phyloP scores from a whole-genome alignment of 352 stramenopile species.

The Globisporangium alternatum region DNA sequence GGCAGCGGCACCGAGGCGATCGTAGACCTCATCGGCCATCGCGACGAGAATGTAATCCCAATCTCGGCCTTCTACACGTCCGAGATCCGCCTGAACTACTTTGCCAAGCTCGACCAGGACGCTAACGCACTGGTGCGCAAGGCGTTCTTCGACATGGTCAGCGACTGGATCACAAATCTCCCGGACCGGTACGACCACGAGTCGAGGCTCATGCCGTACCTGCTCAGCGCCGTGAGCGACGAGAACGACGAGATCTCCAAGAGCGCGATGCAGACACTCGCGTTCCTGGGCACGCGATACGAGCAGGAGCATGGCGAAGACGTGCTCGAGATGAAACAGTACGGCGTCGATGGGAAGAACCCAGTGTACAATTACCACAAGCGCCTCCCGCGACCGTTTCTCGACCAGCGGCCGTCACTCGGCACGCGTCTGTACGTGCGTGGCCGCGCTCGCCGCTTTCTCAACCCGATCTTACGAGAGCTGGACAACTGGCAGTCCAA shows the following conservation, averaged over 20 bases:
- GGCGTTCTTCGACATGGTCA: conserved; percentile 86
- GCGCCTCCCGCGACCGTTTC: conserved; percentile 81
- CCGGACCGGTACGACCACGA: conserved; percentile 95
- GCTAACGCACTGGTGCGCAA: conserved; percentile 72
- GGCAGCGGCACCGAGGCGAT: conserved; percentile 94
- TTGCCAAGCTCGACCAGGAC: conserved; percentile 91
- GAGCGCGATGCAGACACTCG: conserved; percentile 74
- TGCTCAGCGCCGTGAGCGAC: conserved; percentile 90
- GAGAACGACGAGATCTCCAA: conserved; percentile 38
- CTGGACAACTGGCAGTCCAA: conserved; percentile 89
- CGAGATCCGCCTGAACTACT: conserved; percentile 91
- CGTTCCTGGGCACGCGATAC: conserved; percentile 51
- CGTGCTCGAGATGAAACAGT: conserved; percentile 93
- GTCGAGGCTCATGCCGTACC: conserved; percentile 91
- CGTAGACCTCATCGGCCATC: conserved; percentile 91
- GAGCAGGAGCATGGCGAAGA: conserved; percentile 75
- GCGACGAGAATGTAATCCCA: conserved; percentile 94
- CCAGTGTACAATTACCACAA: conserved; percentile 83
- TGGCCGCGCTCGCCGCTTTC: conserved; percentile 85
- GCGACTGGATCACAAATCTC: conserved; percentile 88
- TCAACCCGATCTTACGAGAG: conserved; percentile 87
- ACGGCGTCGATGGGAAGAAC: conserved; percentile 91
- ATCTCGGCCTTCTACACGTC: conserved; percentile 92
- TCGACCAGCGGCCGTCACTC: conserved; percentile 69
- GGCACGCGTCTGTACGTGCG: conserved; percentile 91